Conservation (phyloP, 1,284 basidiomycete genomes). For the Sphaerobolus stellatus region DNA sequence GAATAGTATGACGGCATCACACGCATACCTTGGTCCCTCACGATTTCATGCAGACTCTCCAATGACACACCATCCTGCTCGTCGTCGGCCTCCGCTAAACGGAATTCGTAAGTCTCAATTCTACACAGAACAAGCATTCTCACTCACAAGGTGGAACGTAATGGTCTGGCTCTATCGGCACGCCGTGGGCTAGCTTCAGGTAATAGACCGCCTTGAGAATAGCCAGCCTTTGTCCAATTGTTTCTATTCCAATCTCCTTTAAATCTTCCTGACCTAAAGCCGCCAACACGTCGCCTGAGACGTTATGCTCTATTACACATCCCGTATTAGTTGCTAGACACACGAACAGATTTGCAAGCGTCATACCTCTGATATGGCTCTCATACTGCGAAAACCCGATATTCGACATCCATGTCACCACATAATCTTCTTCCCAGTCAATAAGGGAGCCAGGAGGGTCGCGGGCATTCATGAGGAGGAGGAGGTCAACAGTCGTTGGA, state of each 20-base stretch:
- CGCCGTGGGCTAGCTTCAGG: slow-evolving; percentile 77
- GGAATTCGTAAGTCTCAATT: background rate
- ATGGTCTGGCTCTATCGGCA: slow-evolving; percentile 82
- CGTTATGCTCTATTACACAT: slow-evolving; percentile 70
- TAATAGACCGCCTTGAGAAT: slow-evolving; percentile 90
- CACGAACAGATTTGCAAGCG: slow-evolving; percentile 17
- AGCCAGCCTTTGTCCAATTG: slow-evolving; percentile 83
- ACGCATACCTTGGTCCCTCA: slow-evolving; percentile 73
- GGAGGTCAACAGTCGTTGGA: too few relatives aligned
- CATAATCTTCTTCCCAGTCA: slow-evolving; percentile 82
- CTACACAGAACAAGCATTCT: background rate
- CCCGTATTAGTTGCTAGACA: slow-evolving; percentile 7
- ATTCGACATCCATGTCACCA: slow-evolving; percentile 70
- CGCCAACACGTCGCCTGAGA: slow-evolving; percentile 85
- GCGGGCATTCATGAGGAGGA: slow-evolving; percentile 12
- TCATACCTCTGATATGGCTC: slow-evolving; percentile 62
- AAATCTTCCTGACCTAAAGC: slow-evolving; percentile 79
- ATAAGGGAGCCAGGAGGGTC: slow-evolving; percentile 45
- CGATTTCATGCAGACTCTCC: slow-evolving; percentile 64
- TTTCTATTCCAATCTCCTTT: slow-evolving; percentile 80
- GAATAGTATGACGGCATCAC: slow-evolving; percentile 9
- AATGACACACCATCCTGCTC: slow-evolving; percentile 58
- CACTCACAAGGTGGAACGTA: slow-evolving; percentile 88
- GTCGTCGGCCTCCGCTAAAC: slow-evolving; percentile 65
- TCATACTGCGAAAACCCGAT: slow-evolving; percentile 84